Percentiles rank a stretch among this genome's conserved stretches.
Conservation (phyloP, 306 rosid species). For the Cucurbita pepo region DNA sequence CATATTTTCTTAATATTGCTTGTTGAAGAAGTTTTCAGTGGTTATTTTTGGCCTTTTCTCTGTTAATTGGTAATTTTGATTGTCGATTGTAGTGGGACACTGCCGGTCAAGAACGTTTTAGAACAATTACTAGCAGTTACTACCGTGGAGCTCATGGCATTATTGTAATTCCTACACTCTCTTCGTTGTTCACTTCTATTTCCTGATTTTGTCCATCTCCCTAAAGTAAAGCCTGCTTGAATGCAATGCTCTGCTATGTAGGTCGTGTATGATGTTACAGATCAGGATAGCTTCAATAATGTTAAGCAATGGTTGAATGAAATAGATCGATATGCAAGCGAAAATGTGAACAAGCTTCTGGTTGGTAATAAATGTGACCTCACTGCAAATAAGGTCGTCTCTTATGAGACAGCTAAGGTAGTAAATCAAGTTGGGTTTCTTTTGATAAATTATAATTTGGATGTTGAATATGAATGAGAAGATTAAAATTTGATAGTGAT, state of each 20-base stretch:
- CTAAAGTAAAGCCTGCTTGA: background rate
- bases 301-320: conserved; percentile 49
- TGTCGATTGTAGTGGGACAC: conserved; percentile 48
- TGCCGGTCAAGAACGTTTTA: conserved; percentile 75
- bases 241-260: conserved; percentile 1
- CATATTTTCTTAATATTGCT: background rate
- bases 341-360: conserved; percentile 42
- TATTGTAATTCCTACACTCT: conserved; percentile 28
- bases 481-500: background rate
- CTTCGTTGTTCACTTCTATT: background rate
- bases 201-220: background rate
- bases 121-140: conserved; percentile 78
- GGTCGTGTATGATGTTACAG: conserved; percentile 46
- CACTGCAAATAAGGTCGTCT: conserved; percentile 40
- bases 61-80: conserved; percentile 3
- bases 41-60: conserved; percentile 3
- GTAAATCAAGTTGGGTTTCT: background rate
- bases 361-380: conserved; percentile 44
- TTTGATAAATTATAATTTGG: background rate
- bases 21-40: background rate
- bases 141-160: conserved; percentile 81
- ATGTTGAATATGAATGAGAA: background rate
- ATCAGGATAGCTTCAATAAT: conserved; percentile 43
- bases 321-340: conserved; percentile 44
- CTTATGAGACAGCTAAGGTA: conserved; percentile 42